Conservation (phyloP, 805 yeast species). For the Kazachstania taianensis region DNA sequence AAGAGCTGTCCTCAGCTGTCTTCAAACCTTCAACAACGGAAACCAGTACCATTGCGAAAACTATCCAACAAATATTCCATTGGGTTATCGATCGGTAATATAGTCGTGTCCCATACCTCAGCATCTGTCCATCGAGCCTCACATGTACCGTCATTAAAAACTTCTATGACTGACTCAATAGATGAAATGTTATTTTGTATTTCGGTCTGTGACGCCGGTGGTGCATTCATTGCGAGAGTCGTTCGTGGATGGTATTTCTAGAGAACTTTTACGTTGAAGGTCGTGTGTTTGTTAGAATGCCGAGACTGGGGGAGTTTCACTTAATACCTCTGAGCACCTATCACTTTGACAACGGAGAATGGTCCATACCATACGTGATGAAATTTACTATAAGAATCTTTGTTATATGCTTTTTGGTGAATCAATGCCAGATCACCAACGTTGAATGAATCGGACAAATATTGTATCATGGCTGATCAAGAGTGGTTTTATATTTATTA, state of each 20-base stretch:
- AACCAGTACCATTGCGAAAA: too few species aligned
- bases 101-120: slow-evolving; percentile 4
- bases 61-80: too few species aligned
- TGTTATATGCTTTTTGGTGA: slow-evolving; percentile 1
- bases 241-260: neutral
- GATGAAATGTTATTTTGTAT: neutral
- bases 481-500: too few species aligned
- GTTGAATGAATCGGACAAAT: neutral
- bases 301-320: neutral
- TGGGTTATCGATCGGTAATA: too few species aligned
- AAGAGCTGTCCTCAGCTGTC: too few species aligned
- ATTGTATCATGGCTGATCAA: too few species aligned
- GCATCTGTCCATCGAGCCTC: slow-evolving; percentile 1
- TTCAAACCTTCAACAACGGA: too few species aligned
- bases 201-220: neutral
- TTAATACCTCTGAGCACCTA: neutral
- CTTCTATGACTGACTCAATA: neutral
- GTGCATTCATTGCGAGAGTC: neutral
- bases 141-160: neutral
- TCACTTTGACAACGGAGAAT: neutral
- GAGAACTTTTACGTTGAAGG: neutral
- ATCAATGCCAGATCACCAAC: neutral
- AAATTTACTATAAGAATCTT: neutral
- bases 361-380: slow-evolving; percentile 5
- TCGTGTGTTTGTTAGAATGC: neutral